phyloP scores from a whole-genome alignment of 2,329 filamentous ascomycete genomes.

The Colletotrichum theobromicola region DNA sequence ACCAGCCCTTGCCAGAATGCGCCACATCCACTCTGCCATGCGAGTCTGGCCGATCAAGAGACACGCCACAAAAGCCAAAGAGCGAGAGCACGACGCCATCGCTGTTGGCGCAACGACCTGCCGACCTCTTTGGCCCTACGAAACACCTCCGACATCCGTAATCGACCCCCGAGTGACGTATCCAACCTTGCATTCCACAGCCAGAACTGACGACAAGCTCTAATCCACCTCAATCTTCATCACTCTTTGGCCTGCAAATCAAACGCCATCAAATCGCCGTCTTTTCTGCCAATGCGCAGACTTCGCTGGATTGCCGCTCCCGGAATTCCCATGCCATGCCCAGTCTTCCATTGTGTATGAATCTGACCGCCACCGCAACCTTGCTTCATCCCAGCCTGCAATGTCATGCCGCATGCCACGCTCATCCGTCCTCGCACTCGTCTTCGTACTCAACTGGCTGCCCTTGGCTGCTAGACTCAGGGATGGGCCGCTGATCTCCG shows the following conservation, averaged over 20 bases:
- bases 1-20: background rate
- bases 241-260: background rate
- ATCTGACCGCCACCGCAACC: background rate
- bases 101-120: background rate
- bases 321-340: background rate
- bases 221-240: background rate
- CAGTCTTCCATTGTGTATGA: background rate
- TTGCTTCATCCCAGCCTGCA: background rate
- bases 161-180: background rate
- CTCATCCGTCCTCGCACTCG: background rate
- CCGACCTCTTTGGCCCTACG: background rate
- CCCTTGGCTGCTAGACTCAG: background rate
- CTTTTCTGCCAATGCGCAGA: background rate
- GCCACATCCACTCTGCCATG: conserved; percentile 7
- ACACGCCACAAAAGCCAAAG: conserved; percentile 11
- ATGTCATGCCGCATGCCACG: background rate
- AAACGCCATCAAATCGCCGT: background rate
- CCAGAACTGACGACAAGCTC: background rate
- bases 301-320: background rate
- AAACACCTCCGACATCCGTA: background rate
- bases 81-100: conserved; percentile 1
- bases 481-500: conserved; percentile 18
- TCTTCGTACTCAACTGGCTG: background rate
- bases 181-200: background rate
- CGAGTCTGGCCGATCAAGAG: background rate